Evolutionary conservation across 768 basidiomycete genomes (phyloP).

Genomic region (Tricholoma sp.): DNA sequence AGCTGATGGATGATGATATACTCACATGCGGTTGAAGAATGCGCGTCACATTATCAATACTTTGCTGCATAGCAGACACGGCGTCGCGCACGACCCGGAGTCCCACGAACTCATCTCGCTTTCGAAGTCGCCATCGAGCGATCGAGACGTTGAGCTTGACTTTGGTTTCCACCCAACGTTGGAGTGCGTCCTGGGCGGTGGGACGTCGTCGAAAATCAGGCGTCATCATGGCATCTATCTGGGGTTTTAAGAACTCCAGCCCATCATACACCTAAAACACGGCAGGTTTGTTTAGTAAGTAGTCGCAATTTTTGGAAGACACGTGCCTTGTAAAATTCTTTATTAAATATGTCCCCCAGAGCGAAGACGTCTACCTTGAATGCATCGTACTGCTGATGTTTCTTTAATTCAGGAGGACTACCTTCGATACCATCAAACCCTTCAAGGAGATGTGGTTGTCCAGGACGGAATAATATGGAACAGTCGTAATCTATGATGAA

Average conservation of each 20-base stretch:
- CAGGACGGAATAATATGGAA: conserved; percentile 16
- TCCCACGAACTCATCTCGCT: not conserved
- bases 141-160: not conserved
- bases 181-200: conserved; percentile 16
- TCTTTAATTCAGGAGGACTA: conserved; percentile 5
- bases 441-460: conserved; percentile 6
- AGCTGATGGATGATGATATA: not conserved
- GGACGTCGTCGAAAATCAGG: conserved; percentile 19
- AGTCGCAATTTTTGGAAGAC: not conserved
- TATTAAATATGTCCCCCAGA: conserved; percentile 5
- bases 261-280: conserved; percentile 17
- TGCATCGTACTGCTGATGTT: not conserved
- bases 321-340: conserved; percentile 17
- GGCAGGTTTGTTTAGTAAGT: not conserved
- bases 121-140: conserved; percentile 10
- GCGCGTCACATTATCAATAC: not conserved
- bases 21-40: not conserved
- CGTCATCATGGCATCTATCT: conserved; percentile 22
- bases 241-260: conserved; percentile 21
- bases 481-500: conserved; percentile 33
- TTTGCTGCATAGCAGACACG: not conserved
- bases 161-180: conserved; percentile 16
- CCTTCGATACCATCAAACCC: conserved; percentile 4
- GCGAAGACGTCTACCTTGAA: conserved; percentile 10
- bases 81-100: not conserved